Evolutionary conservation across 179 eudicot species (phyloP).

Genomic region (Actinidia chinensis): DNA sequence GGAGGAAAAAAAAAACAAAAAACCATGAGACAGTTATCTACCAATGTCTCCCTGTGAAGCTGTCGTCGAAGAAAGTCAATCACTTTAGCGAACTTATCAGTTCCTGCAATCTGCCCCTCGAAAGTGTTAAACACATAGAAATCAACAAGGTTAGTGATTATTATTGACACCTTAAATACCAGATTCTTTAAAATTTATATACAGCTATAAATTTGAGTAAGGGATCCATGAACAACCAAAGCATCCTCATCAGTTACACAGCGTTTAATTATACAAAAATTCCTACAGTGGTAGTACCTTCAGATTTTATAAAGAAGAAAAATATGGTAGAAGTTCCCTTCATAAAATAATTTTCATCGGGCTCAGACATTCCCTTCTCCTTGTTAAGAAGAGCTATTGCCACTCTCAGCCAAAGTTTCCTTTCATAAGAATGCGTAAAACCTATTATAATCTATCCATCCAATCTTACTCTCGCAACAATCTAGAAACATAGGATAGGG

Average conservation of each 20-base stretch:
- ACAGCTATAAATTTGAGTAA: not conserved
- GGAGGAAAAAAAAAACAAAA: no score
- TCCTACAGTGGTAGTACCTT: not conserved
- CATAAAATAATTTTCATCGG: not conserved
- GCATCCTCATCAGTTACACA: not conserved
- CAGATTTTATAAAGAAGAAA: not conserved
- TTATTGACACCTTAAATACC: no score
- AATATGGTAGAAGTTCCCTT: not conserved
- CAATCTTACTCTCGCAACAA: no score
- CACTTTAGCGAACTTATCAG: conserved; percentile 84
- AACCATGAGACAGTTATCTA: conserved; percentile 29
- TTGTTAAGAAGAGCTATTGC: not conserved
- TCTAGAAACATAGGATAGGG: no score
- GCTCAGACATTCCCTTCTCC: not conserved
- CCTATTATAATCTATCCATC: not conserved
- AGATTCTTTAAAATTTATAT: no score
- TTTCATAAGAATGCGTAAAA: not conserved
- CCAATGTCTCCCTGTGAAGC: conserved; percentile 89
- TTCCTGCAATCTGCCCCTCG: conserved; percentile 61
- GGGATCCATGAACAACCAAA: not conserved
- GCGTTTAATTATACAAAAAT: not conserved
- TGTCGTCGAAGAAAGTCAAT: conserved; percentile 91
- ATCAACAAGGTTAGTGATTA: no score
- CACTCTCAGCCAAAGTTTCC: not conserved
- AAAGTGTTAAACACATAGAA: not conserved